These are phyloP conservation scores for Chaetothyriales sp. DNA, from an alignment of 2,329 filamentous ascomycete genomes.

Conservation along the genomic window DNA sequence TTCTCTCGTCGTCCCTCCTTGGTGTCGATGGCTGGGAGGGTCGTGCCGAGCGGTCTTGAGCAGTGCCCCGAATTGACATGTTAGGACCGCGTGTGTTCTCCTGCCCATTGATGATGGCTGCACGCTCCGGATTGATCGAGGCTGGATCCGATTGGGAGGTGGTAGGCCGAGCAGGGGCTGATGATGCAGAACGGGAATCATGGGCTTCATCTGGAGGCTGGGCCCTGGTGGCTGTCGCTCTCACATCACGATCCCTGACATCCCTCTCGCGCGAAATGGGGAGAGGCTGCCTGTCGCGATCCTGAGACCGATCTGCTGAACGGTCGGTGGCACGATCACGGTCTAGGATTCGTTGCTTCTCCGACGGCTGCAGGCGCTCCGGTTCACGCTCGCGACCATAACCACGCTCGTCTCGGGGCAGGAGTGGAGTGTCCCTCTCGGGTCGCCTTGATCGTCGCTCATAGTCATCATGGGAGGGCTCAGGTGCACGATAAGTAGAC, in stretches of 20 bases:
- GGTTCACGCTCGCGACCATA: constrained; percentile 12
- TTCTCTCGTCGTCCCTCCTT: constrained; percentile 15
- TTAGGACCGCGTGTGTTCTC: constrained; percentile 8
- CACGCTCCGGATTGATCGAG: constrained; percentile 19
- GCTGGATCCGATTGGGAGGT: constrained; percentile 8
- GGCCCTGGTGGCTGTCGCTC: constrained; percentile 11
- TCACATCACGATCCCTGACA: constrained; percentile 16
- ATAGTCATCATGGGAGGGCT: constrained; percentile 25
- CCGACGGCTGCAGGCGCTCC: background rate
- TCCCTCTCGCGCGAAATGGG: constrained; percentile 16
- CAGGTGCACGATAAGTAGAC: constrained; percentile 25
- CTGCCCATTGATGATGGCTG: constrained; percentile 19
- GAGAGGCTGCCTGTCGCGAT: constrained; percentile 9
- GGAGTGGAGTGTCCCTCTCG: constrained; percentile 22
- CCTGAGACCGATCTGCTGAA: constrained; percentile 10
- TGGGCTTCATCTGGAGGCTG: constrained; percentile 1
- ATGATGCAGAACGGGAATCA: constrained; percentile 7
- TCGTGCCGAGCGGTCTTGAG: constrained; percentile 9
- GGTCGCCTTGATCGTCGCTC: constrained; percentile 23
- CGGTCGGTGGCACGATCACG: constrained; percentile 8
- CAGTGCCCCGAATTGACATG: constrained; percentile 6
- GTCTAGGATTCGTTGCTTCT: constrained; percentile 7
- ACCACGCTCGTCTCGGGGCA: constrained; percentile 14
- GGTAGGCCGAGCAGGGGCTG: constrained; percentile 15
- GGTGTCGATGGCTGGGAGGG: constrained; percentile 16